Conservation (phyloP, 192 early-diverging fungal genomes). For the Gonapodya prolifera region DNA sequence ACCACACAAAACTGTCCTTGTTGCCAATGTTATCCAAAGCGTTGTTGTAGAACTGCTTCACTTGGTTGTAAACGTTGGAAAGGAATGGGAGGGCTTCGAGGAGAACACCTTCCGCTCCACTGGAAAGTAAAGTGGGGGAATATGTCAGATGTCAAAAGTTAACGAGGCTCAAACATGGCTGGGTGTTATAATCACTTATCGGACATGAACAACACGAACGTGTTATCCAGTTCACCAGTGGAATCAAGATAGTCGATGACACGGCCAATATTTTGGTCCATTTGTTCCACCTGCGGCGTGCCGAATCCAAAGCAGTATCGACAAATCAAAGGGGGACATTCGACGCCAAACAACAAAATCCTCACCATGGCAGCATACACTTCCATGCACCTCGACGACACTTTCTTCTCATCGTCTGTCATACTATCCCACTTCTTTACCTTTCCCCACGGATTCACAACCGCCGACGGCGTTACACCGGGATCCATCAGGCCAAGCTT, state of each 20-base stretch:
- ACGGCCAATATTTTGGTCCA: not conserved
- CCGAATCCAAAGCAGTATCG: too few species aligned
- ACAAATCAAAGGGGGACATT: too few species aligned
- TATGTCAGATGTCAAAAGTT: too few species aligned
- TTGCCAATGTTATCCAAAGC: not conserved
- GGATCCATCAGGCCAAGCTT: not conserved
- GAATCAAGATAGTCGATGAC: not conserved
- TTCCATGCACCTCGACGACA: constrained; percentile 1
- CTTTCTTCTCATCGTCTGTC: not conserved
- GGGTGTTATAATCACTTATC: constrained; percentile 1
- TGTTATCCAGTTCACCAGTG: not conserved
- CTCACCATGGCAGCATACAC: constrained; percentile 1
- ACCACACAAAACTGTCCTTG: not conserved
- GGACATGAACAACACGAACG: not conserved
- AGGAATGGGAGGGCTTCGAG: not conserved
- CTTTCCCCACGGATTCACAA: not conserved
- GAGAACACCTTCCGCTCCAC: not conserved
- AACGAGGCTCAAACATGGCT: too few species aligned
- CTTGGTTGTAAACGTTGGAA: not conserved
- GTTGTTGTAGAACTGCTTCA: constrained; percentile 1
- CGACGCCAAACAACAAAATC: too few species aligned
- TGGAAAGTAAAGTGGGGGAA: too few species aligned
- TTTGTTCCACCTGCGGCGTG: not conserved
- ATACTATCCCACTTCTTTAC: not conserved
- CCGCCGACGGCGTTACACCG: not conserved